Percentiles rank a stretch among this genome's conserved stretches.
Conservation (phyloP, 305 asterid genomes). For the Solanum hybrid region DNA sequence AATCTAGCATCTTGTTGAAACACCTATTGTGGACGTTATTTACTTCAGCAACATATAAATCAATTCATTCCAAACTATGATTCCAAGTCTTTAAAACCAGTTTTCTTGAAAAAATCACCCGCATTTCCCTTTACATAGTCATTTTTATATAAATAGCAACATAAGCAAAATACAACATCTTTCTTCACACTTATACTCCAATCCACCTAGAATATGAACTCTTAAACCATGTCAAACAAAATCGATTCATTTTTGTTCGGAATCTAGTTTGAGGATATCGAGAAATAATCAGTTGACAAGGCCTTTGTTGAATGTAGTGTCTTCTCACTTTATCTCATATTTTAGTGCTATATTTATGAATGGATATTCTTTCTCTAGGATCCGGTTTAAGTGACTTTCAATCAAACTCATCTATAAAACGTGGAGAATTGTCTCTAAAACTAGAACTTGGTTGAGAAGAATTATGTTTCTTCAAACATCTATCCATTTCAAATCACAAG, state of each 20-base stretch:
- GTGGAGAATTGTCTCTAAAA: background rate
- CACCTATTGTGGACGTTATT: background rate
- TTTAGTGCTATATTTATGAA: background rate
- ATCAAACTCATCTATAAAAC: background rate
- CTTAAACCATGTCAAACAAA: background rate
- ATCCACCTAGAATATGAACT: background rate
- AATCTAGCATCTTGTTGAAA: background rate
- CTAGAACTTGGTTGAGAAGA: background rate
- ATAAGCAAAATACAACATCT: background rate
- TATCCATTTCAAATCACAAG: background rate
- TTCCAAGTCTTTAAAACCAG: background rate
- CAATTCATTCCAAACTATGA: background rate
- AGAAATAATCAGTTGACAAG: background rate
- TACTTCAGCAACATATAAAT: background rate
- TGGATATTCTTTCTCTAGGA: background rate
- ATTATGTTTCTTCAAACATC: background rate
- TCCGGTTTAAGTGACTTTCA: background rate
- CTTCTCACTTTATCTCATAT: background rate
- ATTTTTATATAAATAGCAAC: background rate
- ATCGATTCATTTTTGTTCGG: background rate
- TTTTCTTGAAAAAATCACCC: background rate
- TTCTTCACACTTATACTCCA: background rate
- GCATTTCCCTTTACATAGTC: background rate
- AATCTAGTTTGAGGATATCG: background rate
- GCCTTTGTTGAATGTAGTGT: background rate